Percentiles rank a stretch among this genome's conserved stretches.
Evolutionary conservation across 2,329 filamentous ascomycete species (phyloP).

Genomic region (Colletotrichum brevisporum): DNA sequence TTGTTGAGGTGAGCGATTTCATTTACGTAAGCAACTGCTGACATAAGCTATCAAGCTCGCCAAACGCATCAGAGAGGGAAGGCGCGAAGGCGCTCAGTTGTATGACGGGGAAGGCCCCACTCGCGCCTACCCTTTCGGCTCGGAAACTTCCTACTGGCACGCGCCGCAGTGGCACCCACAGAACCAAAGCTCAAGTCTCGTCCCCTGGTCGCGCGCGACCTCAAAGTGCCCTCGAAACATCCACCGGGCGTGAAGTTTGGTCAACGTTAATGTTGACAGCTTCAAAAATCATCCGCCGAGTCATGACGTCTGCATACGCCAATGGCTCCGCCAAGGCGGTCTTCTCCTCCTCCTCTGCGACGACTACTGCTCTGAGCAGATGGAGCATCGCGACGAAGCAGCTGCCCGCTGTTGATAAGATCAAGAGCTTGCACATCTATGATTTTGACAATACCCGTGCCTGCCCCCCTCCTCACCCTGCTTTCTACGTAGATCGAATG

Average conservation of each 20-base stretch:
- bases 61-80: too few relatives aligned
- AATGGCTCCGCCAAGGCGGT: conserved; percentile 41
- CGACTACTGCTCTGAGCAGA: conserved; percentile 81
- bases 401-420: conserved; percentile 74
- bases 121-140: background rate
- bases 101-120: conserved; percentile 31
- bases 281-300: conserved; percentile 40
- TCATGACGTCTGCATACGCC: conserved; percentile 42
- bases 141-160: conserved; percentile 34
- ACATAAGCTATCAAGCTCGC: background rate
- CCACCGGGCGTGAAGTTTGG: conserved; percentile 27
- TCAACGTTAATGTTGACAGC: conserved; percentile 42
- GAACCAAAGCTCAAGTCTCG: conserved; percentile 31
- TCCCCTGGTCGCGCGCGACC: conserved; percentile 19
- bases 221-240: conserved; percentile 28
- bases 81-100: too few relatives aligned
- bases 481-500: conserved; percentile 3
- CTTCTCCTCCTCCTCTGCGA: conserved; percentile 53
- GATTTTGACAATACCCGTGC: conserved; percentile 96
- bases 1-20: too few relatives aligned
- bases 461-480: conserved; percentile 1
- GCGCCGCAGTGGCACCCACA: conserved; percentile 26
- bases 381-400: conserved; percentile 86
- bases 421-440: conserved; percentile 90
- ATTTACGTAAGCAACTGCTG: background rate